Conservation (phyloP, 352 stramenopile species). For the Phytophthora tubulina region DNA sequence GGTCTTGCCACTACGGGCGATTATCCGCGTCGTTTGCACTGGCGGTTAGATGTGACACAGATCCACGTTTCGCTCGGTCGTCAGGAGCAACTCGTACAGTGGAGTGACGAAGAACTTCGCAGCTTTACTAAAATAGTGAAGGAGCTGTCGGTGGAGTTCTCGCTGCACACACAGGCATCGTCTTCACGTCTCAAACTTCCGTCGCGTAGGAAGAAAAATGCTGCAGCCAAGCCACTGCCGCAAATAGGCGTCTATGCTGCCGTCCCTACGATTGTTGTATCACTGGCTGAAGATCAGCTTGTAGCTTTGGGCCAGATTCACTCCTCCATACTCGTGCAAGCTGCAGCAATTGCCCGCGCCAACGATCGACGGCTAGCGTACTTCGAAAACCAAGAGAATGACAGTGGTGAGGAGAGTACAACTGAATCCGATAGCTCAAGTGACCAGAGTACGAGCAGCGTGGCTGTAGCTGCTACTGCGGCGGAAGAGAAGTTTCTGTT, state of each 20-base stretch:
- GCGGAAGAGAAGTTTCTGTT: slow-evolving; percentile 56
- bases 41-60: slow-evolving; percentile 67
- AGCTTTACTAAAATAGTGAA: slow-evolving; percentile 62
- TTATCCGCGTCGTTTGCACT: slow-evolving; percentile 53
- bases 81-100: slow-evolving; percentile 48
- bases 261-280: slow-evolving; percentile 54
- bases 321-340: slow-evolving; percentile 55
- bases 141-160: slow-evolving; percentile 71
- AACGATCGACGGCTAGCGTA: slow-evolving; percentile 31
- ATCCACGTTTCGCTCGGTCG: slow-evolving; percentile 69
- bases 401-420: slow-evolving; percentile 29
- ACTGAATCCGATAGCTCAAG: slow-evolving; percentile 21
- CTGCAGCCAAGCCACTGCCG: slow-evolving; percentile 25
- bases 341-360: slow-evolving; percentile 11
- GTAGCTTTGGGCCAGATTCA: slow-evolving; percentile 61
- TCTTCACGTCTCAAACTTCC: slow-evolving; percentile 37
- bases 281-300: slow-evolving; percentile 66
- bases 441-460: slow-evolving; percentile 17
- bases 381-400: slow-evolving; percentile 33
- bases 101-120: slow-evolving; percentile 49
- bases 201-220: slow-evolving; percentile 10
- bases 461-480: background rate
- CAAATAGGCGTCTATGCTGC: slow-evolving; percentile 48
- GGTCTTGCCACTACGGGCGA: slow-evolving; percentile 1
- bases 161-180: slow-evolving; percentile 52